These are phyloP conservation scores for Cenococcum geophilum DNA, from an alignment of 495 filamentous ascomycete genomes.

Conservation along the genomic window DNA sequence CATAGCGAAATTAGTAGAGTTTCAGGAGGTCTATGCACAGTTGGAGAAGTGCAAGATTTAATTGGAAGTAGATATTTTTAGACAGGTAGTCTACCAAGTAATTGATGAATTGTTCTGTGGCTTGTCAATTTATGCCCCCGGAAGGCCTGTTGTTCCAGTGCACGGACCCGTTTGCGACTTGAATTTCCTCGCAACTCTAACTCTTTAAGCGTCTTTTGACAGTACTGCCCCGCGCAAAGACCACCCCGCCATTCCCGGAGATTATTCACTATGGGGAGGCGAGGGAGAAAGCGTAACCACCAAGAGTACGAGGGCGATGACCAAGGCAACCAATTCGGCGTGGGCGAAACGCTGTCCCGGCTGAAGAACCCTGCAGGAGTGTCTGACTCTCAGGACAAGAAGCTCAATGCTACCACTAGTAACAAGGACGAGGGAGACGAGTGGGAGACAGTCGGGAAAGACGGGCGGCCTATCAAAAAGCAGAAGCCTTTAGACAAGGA, in stretches of 20 bases:
- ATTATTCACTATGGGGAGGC: constrained; percentile 7
- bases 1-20: too few relatives aligned
- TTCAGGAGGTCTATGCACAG: too few relatives aligned
- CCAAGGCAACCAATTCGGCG: constrained; percentile 8
- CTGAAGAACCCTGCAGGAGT: constrained; percentile 14
- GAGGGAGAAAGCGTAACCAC: constrained; percentile 9
- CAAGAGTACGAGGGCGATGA: constrained; percentile 1
- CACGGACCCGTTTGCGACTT: too few relatives aligned
- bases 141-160: too few relatives aligned
- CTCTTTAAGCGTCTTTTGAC: too few relatives aligned
- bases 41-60: too few relatives aligned
- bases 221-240: too few relatives aligned
- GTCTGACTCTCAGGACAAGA: constrained; percentile 3
- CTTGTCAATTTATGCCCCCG: too few relatives aligned
- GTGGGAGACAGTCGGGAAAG: constrained; percentile 27
- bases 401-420: background rate
- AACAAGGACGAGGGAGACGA: constrained; percentile 20
- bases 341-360: constrained; percentile 30
- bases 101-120: too few relatives aligned
- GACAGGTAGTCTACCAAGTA: too few relatives aligned
- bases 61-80: too few relatives aligned
- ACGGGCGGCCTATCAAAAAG: constrained; percentile 22
- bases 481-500: constrained; percentile 7
- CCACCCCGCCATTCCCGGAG: background rate
- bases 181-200: too few relatives aligned